Percentiles rank a stretch among this genome's conserved stretches.
Evolutionary conservation across 1,284 basidiomycete genomes (phyloP).

Genomic region (Malassezia sp.): DNA sequence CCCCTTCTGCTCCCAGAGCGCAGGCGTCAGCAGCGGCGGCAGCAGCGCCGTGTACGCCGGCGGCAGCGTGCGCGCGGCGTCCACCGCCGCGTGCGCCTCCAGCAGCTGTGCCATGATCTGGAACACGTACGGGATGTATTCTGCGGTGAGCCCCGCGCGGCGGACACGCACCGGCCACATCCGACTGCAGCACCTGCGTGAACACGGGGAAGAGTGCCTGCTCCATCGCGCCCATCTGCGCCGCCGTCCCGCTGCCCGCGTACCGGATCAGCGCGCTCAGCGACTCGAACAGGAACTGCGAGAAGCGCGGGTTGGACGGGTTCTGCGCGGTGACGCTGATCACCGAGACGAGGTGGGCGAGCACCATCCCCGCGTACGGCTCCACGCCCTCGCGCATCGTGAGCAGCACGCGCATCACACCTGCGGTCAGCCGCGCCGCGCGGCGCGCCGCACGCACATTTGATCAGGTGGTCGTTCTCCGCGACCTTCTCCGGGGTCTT

Average conservation of each 20-base stretch:
- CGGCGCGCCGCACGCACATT: too few relatives aligned
- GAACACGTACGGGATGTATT: slow-evolving; percentile 95
- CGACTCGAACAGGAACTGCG: slow-evolving; percentile 93
- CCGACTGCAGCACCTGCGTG: slow-evolving; percentile 74
- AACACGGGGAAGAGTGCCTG: slow-evolving; percentile 66
- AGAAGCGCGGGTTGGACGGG: slow-evolving; percentile 92
- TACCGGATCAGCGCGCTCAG: slow-evolving; percentile 79
- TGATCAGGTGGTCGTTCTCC: slow-evolving; percentile 96
- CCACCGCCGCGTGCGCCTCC: slow-evolving; percentile 57
- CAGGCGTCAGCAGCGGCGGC: slow-evolving; percentile 71
- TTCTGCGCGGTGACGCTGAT: slow-evolving; percentile 81
- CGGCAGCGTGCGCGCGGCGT: slow-evolving; percentile 52
- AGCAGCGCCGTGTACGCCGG: slow-evolving; percentile 67
- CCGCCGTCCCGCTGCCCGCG: slow-evolving; percentile 57
- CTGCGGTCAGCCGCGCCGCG: too few relatives aligned
- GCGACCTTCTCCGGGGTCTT: slow-evolving; percentile 82
- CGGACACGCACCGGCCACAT: too few relatives aligned
- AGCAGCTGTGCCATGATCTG: slow-evolving; percentile 94
- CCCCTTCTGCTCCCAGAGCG: slow-evolving; percentile 87
- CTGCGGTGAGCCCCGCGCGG: too few relatives aligned
- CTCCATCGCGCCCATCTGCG: slow-evolving; percentile 67
- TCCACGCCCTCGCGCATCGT: slow-evolving; percentile 70
- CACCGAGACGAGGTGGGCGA: slow-evolving; percentile 67
- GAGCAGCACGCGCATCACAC: slow-evolving; percentile 84
- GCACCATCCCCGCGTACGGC: slow-evolving; percentile 58